Base-by-base conservation (phyloP, 192 early-diverging fungal genomes). In the Obelidium mucronatum region DNA sequence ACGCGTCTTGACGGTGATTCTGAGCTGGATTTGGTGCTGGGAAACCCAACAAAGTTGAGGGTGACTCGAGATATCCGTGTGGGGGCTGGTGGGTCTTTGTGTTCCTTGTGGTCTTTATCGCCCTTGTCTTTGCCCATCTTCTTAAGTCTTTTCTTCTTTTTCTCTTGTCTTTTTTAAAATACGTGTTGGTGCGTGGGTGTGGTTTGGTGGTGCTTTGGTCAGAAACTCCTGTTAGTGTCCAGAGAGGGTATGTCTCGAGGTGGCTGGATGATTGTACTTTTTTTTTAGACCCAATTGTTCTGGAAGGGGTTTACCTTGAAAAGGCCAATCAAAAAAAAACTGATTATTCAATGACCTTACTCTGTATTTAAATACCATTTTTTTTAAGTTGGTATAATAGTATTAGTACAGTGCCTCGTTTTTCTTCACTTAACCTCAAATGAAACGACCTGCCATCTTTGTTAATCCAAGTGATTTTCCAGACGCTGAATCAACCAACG, bases 1-100 rank as follows among this genome's bases (percentile, higher is more conserved):
- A 79, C 78, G 34, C 71, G 60, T 44, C 78, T 36, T 6, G 78
- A 79, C 1, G 78, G 78, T 19, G 36, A 40, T 67, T 74, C 72
- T 0, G 74, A 56, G 67, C 6, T 17, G 13, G 69, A 56, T 26
- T 65, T 77, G 19, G 51, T 40, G n/a, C 58, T 26, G 11, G 78
- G 78, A 58, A 79, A 79, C 15, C 78, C 78, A 39, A 79, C 70
- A 66, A 79, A 79, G 53, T 79, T 79, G 63, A 79, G 70, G 8
- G 78, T 79, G 22, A 79, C 71, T 13, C 69, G 69, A 26, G 69
- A 30, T n/a, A 72, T 72, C 6, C 54, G 51, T 17, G 24, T 24
- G 26, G 54, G 69, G 22, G 67, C 13, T 22, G 34, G 19, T 31
- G 15, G 33, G 33, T 30, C 30, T 65, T 65, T 30, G 6, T 67